Conservation (phyloP, 352 stramenopile genomes). For the Pythium coloratum region DNA sequence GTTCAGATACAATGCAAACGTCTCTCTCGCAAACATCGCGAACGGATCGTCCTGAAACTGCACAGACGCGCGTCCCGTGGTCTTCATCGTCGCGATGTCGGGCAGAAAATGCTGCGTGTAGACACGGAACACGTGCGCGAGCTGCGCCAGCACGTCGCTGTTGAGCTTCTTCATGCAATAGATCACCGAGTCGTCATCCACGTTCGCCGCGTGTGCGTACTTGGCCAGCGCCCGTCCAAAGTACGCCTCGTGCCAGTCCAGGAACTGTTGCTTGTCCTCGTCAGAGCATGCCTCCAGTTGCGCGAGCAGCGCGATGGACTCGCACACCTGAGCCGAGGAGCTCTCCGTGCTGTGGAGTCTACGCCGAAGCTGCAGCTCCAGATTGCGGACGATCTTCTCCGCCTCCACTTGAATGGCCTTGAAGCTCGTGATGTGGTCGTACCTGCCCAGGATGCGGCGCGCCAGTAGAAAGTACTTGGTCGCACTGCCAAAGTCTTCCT, state of each 20-base stretch:
- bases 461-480: conserved; percentile 88
- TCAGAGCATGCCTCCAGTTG: conserved; percentile 70
- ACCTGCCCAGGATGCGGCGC: conserved; percentile 79
- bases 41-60: conserved; percentile 64
- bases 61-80: conserved; percentile 37
- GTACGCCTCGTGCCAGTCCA: conserved; percentile 80
- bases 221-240: conserved; percentile 55
- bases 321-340: conserved; percentile 64
- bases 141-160: conserved; percentile 44
- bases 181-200: conserved; percentile 43
- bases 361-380: conserved; percentile 63
- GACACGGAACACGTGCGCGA: conserved; percentile 57
- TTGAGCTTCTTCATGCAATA: conserved; percentile 62
- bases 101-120: conserved; percentile 70
- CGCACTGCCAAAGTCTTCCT: conserved; percentile 86
- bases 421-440: conserved; percentile 90
- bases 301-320: conserved; percentile 57
- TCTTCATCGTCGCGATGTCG: conserved; percentile 44
- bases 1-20: conserved; percentile 56
- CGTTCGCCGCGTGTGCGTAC: conserved; percentile 40
- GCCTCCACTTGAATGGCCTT: conserved; percentile 88
- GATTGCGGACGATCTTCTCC: conserved; percentile 81
- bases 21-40: conserved; percentile 66
- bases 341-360: conserved; percentile 47
- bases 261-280: conserved; percentile 81